A percentile compares a stretch with the other conserved stretches of the same genome.
phyloP scores from a whole-genome alignment of 2,329 filamentous ascomycete species.

The Lomentospora prolificans region DNA sequence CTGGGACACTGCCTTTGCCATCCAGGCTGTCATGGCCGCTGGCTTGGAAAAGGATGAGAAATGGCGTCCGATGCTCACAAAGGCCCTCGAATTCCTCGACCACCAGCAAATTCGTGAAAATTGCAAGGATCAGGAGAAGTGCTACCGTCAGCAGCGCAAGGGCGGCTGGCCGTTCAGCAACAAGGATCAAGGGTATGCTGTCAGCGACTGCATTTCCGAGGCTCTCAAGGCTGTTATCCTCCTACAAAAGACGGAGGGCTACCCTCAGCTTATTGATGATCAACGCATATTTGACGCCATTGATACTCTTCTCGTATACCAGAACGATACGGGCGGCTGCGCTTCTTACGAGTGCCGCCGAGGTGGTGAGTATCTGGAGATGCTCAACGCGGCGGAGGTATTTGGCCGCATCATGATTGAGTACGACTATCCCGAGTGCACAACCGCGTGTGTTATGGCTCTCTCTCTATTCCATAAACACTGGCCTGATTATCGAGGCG shows the following conservation, averaged over 20 bases:
- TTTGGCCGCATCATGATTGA: constrained; percentile 98
- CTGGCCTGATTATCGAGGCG: constrained; percentile 69
- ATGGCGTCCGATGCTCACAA: constrained; percentile 74
- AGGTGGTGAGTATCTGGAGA: constrained; percentile 67
- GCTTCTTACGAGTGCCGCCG: constrained; percentile 82
- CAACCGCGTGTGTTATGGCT: constrained; percentile 84
- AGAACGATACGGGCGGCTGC: constrained; percentile 77
- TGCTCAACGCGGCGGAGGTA: constrained; percentile 89
- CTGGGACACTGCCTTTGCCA: constrained; percentile 90
- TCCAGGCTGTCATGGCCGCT: constrained; percentile 72
- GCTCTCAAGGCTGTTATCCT: constrained; percentile 78
- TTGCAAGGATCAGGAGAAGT: constrained; percentile 62
- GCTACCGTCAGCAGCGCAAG: constrained; percentile 84
- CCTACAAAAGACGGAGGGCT: constrained; percentile 69
- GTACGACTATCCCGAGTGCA: constrained; percentile 97
- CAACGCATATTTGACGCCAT: constrained; percentile 77
- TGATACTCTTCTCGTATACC: constrained; percentile 84
- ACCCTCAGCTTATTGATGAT: constrained; percentile 63
- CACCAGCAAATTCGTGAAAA: constrained; percentile 85
- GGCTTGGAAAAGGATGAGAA: constrained; percentile 67
- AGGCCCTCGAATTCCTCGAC: constrained; percentile 77
- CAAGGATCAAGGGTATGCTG: constrained; percentile 83
- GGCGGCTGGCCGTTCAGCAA: constrained; percentile 96
- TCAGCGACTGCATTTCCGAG: constrained; percentile 91
- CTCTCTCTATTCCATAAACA: constrained; percentile 71